Conservation (phyloP, 768 basidiomycete species). For the Mycena maculata region DNA sequence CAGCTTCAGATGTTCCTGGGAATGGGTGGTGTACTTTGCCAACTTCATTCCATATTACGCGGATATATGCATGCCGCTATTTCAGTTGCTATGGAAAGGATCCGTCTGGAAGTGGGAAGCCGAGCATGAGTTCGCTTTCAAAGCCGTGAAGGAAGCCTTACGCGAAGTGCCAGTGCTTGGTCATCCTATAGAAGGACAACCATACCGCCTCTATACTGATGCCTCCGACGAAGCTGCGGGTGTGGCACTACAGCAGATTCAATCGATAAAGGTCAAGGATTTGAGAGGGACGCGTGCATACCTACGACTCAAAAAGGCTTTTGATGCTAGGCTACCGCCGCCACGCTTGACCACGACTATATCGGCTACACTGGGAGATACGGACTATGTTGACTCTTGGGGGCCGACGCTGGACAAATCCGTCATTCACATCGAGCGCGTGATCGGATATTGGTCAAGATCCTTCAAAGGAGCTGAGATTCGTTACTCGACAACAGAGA, state of each 20-base stretch:
- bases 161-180: conserved; percentile 38
- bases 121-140: conserved; percentile 33
- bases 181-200: conserved; percentile 30
- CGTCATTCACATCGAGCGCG: conserved; percentile 19
- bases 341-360: neutral
- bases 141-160: conserved; percentile 35
- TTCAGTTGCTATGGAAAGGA: conserved; percentile 15
- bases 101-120: conserved; percentile 3
- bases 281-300: conserved; percentile 26
- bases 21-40: conserved; percentile 25
- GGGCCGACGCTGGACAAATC: neutral
- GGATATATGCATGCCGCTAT: conserved; percentile 14
- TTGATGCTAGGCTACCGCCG: neutral
- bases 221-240: conserved; percentile 10
- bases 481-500: conserved; percentile 43
- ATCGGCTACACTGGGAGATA: neutral
- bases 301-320: conserved; percentile 9
- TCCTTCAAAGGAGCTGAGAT: conserved; percentile 38
- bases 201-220: conserved; percentile 44
- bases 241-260: too few species aligned
- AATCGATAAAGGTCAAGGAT: neutral
- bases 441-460: neutral
- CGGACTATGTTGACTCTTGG: neutral
- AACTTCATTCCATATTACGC: conserved; percentile 19
- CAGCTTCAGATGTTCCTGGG: conserved; percentile 37